These are phyloP conservation scores for Penicillium manginii DNA, from an alignment of 495 filamentous ascomycete species.

Conservation along the genomic window DNA sequence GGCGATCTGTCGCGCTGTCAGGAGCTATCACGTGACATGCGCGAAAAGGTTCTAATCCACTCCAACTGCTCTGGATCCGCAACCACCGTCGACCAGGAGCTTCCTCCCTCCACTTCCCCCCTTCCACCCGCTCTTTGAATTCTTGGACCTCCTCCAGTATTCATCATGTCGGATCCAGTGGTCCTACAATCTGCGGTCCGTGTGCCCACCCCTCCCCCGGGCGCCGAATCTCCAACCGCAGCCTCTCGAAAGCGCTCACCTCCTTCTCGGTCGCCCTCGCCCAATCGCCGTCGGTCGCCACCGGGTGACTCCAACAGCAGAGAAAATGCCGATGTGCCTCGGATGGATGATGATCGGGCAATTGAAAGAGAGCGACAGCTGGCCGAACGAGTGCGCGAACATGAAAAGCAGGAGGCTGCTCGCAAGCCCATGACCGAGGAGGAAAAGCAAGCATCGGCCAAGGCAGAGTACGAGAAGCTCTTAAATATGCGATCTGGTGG, in stretches of 20 bases:
- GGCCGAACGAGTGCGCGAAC: slow-evolving; percentile 59
- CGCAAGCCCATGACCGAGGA: slow-evolving; percentile 74
- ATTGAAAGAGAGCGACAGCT: slow-evolving; percentile 66
- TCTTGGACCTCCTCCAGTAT: slow-evolving; percentile 13
- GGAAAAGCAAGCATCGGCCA: slow-evolving; percentile 79
- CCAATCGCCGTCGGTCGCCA: slow-evolving; percentile 62
- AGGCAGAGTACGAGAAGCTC: slow-evolving; percentile 90
- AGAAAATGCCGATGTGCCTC: slow-evolving; percentile 45
- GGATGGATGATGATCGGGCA: slow-evolving; percentile 58
- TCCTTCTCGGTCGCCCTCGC: slow-evolving; percentile 65
- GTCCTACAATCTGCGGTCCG: slow-evolving; percentile 69
- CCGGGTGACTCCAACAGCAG: slow-evolving; percentile 45
- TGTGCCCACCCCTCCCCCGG: slow-evolving; percentile 67
- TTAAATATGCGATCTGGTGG: slow-evolving; percentile 90
- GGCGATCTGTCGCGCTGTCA: slow-evolving; percentile 1
- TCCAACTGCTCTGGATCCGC: slow-evolving; percentile 2
- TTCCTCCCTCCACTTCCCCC: slow-evolving; percentile 3
- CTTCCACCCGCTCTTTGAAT: background rate
- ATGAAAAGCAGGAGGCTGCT: slow-evolving; percentile 52
- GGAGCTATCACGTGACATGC: slow-evolving; percentile 34
- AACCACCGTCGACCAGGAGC: slow-evolving; percentile 21
- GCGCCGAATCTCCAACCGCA: slow-evolving; percentile 51
- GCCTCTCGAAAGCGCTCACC: slow-evolving; percentile 64
- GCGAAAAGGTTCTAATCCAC: background rate
- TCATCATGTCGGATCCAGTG: slow-evolving; percentile 49